phyloP scores from a whole-genome alignment of 129 eudicot genomes.

The Flaveria brownii region DNA sequence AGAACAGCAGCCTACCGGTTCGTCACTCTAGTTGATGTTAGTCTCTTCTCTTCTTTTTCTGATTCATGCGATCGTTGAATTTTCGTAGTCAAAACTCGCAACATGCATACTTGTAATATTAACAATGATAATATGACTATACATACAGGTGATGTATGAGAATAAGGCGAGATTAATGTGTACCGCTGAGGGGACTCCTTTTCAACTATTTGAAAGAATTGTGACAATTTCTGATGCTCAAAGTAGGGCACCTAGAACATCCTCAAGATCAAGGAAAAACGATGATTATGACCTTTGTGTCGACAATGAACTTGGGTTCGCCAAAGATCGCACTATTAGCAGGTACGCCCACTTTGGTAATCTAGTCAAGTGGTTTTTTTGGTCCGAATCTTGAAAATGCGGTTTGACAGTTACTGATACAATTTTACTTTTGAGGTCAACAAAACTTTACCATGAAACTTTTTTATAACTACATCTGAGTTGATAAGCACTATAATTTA shows the following conservation, averaged over 20 bases:
- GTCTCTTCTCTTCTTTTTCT: slow-evolving; percentile 37
- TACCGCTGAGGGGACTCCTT: slow-evolving; percentile 84
- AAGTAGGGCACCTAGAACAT: slow-evolving; percentile 74
- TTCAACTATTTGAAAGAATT: slow-evolving; percentile 69
- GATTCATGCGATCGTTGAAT: background rate
- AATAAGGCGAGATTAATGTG: slow-evolving; percentile 77
- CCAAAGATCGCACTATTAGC: slow-evolving; percentile 93
- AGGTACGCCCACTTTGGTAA: slow-evolving; percentile 45
- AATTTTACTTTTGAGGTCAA: slow-evolving; percentile 5
- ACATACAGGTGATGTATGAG: slow-evolving; percentile 81
- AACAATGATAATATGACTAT: background rate
- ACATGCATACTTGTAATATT: background rate
- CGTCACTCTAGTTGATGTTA: slow-evolving; percentile 92
- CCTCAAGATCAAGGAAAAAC: slow-evolving; percentile 76
- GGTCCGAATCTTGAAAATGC: background rate
- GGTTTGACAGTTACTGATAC: background rate
- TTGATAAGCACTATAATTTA: too few species aligned
- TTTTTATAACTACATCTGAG: background rate
- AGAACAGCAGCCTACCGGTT: slow-evolving; percentile 94
- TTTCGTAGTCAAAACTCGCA: background rate
- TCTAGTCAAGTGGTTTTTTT: background rate
- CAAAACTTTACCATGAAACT: background rate
- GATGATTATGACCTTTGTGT: slow-evolving; percentile 85
- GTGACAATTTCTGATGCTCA: slow-evolving; percentile 86
- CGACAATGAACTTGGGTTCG: slow-evolving; percentile 88